phyloP scores from a whole-genome alignment of 164 flowering plant species.

The Vitis riparia region DNA sequence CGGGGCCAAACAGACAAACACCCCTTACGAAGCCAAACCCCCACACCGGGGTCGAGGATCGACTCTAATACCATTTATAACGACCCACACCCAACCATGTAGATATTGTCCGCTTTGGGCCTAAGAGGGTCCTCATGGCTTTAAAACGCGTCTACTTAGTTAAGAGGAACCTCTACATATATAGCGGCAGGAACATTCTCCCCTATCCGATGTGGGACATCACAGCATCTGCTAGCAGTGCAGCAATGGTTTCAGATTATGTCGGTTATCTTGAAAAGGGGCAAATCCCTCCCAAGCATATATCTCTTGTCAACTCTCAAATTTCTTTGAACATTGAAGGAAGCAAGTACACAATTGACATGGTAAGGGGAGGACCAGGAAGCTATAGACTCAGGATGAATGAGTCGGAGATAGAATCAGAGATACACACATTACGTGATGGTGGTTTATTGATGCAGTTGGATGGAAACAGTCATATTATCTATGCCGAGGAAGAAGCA shows the following conservation, averaged over 20 bases:
- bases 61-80: no score
- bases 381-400: constrained; percentile 88
- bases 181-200: no score
- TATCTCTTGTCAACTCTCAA: constrained; percentile 89
- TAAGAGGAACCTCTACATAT: no score
- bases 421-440: constrained; percentile 95
- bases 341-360: constrained; percentile 95
- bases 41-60: no score
- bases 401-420: constrained; percentile 88
- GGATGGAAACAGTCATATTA: constrained; percentile 98
- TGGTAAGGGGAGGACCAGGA: constrained; percentile 94
- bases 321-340: constrained; percentile 97
- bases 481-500: constrained; percentile 99
- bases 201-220: no score
- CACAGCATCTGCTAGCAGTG: constrained; percentile 95
- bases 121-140: no score
- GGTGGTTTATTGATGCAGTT: constrained; percentile 99
- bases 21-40: no score
- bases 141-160: no score
- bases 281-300: constrained; percentile 97
- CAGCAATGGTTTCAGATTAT: constrained; percentile 94
- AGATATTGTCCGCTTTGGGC: no score
- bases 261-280: constrained; percentile 98
- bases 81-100: no score
- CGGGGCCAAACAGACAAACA: no score